These are phyloP conservation scores for Myriosclerotinia duriaeana DNA, from an alignment of 2,329 filamentous ascomycete genomes.

Conservation along the genomic window DNA sequence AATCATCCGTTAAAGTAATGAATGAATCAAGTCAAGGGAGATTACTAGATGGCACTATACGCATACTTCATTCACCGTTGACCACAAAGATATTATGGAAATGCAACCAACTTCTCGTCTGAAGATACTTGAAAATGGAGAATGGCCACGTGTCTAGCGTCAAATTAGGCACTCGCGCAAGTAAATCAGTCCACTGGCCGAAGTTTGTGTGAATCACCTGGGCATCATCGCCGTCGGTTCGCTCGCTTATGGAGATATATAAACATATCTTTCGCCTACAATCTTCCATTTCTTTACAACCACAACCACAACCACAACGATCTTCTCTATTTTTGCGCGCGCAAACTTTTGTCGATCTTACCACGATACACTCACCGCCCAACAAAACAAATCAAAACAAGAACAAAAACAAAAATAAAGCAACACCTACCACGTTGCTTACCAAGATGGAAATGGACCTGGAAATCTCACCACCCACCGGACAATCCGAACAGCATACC, in stretches of 20 bases:
- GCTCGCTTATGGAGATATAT: slow-evolving; percentile 11
- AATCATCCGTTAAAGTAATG: not conserved
- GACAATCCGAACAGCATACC: slow-evolving; percentile 4
- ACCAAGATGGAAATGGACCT: slow-evolving; percentile 11
- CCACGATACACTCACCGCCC: not conserved
- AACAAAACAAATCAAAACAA: not conserved
- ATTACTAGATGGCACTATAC: not conserved
- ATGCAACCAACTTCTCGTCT: slow-evolving; percentile 4
- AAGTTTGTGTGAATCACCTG: slow-evolving; percentile 11
- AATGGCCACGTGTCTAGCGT: slow-evolving; percentile 20
- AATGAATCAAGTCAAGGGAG: not conserved
- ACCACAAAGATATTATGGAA: not conserved
- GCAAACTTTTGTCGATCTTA: not conserved
- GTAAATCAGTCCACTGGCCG: slow-evolving; percentile 4
- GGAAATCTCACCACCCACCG: slow-evolving; percentile 10
- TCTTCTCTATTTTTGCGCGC: not conserved
- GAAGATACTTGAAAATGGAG: slow-evolving; percentile 17
- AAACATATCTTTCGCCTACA: slow-evolving; percentile 1
- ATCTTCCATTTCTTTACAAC: not conserved
- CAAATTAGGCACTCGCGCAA: slow-evolving; percentile 7
- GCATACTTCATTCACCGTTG: not conserved
- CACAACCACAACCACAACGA: not conserved
- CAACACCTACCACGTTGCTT: not conserved
- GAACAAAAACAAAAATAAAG: not conserved
- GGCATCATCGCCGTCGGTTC: slow-evolving; percentile 4